Conservation (phyloP, 768 basidiomycete genomes). For the Suillus luteus region DNA sequence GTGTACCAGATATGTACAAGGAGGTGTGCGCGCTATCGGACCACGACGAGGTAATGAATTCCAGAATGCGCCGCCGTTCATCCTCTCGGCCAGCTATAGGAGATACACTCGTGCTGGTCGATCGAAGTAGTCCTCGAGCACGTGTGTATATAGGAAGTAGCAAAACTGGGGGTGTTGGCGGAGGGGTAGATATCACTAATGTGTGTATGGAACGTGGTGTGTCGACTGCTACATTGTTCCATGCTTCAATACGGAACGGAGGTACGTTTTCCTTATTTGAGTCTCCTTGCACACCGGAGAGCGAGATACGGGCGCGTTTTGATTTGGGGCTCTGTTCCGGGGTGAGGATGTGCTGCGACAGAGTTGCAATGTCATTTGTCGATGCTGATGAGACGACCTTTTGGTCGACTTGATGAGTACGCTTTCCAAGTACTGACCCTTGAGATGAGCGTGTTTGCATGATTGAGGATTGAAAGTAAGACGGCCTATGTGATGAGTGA, state of each 20-base stretch:
- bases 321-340: constrained; percentile 65
- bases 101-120: constrained; percentile 60
- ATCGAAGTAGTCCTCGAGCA: constrained; percentile 68
- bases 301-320: constrained; percentile 61
- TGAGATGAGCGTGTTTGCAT: constrained; percentile 46
- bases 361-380: constrained; percentile 9
- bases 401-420: constrained; percentile 41
- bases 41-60: constrained; percentile 62
- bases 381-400: constrained; percentile 13
- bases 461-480: constrained; percentile 10
- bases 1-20: constrained; percentile 90
- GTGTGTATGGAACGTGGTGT: constrained; percentile 38
- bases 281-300: constrained; percentile 47
- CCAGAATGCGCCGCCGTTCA: constrained; percentile 59
- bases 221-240: constrained; percentile 39
- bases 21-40: constrained; percentile 41
- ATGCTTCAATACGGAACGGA: constrained; percentile 47
- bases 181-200: constrained; percentile 59
- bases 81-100: constrained; percentile 66
- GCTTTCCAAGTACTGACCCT: constrained; percentile 55
- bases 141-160: constrained; percentile 56
- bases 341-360: constrained; percentile 32
- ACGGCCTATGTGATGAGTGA: constrained; percentile 1
- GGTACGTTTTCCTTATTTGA: constrained; percentile 80
- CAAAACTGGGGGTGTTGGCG: constrained; percentile 54